Evolutionary conservation across 164 flowering plant species (phyloP).

Genomic region (Aristolochia californica): DNA sequence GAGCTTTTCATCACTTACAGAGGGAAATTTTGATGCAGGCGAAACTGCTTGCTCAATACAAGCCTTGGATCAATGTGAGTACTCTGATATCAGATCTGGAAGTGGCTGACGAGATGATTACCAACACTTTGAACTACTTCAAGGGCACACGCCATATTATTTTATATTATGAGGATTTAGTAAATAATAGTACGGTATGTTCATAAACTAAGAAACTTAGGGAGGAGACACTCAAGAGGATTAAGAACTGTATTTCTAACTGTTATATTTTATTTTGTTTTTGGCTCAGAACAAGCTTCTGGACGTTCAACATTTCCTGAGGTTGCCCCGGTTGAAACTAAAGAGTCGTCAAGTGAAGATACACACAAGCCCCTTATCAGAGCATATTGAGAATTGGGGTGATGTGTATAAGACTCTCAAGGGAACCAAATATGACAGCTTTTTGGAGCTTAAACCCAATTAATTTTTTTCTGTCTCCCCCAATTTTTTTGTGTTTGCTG

Average conservation of each 20-base stretch:
- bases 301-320: constrained; percentile 54
- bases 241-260: not conserved
- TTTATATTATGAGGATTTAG: constrained; percentile 61
- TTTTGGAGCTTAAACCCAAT: constrained; percentile 14
- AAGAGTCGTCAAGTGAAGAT: constrained; percentile 78
- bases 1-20: not conserved
- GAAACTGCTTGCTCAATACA: constrained; percentile 46
- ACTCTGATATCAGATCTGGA: constrained; percentile 36
- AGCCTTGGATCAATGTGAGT: constrained; percentile 43
- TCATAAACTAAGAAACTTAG: not conserved
- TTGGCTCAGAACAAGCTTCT: constrained; percentile 40
- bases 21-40: constrained; percentile 37
- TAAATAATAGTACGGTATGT: constrained; percentile 43
- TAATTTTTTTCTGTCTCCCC: no score
- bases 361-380: constrained; percentile 59
- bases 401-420: constrained; percentile 46
- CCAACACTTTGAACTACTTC: constrained; percentile 39
- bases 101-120: constrained; percentile 28
- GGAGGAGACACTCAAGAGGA: not conserved
- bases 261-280: not conserved
- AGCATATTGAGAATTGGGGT: constrained; percentile 61
- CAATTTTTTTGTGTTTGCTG: no score
- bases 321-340: constrained; percentile 48
- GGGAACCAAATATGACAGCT: constrained; percentile 55
- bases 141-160: constrained; percentile 54